Evolutionary conservation across 2,329 filamentous ascomycete species (phyloP).

Genomic region (Epichloe festucae): DNA sequence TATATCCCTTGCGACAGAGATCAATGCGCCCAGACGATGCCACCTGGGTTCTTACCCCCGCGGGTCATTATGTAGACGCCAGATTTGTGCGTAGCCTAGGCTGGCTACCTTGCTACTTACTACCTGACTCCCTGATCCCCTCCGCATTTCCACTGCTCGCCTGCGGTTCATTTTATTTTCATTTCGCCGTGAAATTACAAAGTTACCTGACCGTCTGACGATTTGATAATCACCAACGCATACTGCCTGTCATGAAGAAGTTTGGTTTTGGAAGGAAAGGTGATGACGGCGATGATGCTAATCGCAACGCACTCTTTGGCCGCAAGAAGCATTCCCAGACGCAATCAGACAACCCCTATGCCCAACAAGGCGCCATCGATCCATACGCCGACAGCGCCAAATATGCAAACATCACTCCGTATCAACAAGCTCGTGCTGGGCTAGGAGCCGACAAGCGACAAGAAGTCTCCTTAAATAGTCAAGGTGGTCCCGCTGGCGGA

Average conservation of each 20-base stretch:
- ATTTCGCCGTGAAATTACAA: neutral
- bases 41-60: too few relatives aligned
- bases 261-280: slow-evolving; percentile 46
- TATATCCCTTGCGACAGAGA: too few relatives aligned
- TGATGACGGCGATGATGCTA: slow-evolving; percentile 35
- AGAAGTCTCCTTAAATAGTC: slow-evolving; percentile 18
- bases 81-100: too few relatives aligned
- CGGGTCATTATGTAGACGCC: too few relatives aligned
- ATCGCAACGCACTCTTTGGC: slow-evolving; percentile 38
- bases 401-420: slow-evolving; percentile 31
- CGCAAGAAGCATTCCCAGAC: slow-evolving; percentile 38
- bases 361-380: slow-evolving; percentile 35
- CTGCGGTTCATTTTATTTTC: neutral
- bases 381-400: slow-evolving; percentile 39
- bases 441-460: slow-evolving; percentile 18
- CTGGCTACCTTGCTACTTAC: too few relatives aligned
- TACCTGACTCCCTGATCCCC: neutral
- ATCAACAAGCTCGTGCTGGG: slow-evolving; percentile 29
- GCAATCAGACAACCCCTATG: slow-evolving; percentile 43
- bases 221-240: neutral
- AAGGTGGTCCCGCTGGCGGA: slow-evolving; percentile 5
- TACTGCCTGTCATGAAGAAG: slow-evolving; percentile 36
- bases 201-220: neutral
- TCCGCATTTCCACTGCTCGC: neutral
- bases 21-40: too few relatives aligned